Evolutionary conservation across 2,329 filamentous ascomycete genomes (phyloP).

Genomic region (Spiromastix sp.): DNA sequence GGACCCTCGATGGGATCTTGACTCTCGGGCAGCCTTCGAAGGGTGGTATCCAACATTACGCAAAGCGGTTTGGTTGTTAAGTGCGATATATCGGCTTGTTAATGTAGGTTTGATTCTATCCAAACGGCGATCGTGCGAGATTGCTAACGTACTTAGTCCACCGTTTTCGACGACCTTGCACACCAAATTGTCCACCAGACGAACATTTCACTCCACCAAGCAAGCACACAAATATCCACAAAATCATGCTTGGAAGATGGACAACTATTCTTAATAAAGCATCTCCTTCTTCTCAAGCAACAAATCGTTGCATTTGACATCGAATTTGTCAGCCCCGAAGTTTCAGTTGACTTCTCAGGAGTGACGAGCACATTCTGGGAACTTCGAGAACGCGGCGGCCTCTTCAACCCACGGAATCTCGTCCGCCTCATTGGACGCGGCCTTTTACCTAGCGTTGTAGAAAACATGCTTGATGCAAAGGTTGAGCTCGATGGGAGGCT

Average conservation of each 20-base stretch:
- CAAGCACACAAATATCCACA: slow-evolving; percentile 59
- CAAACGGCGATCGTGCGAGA: neutral
- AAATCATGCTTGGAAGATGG: slow-evolving; percentile 57
- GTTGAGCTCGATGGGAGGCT: slow-evolving; percentile 55
- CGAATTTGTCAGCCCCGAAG: slow-evolving; percentile 57
- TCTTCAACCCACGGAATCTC: slow-evolving; percentile 56
- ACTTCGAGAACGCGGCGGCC: slow-evolving; percentile 51
- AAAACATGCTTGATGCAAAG: slow-evolving; percentile 63
- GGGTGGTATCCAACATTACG: slow-evolving; percentile 58
- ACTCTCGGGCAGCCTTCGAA: slow-evolving; percentile 46
- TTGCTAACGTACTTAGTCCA: slow-evolving; percentile 37
- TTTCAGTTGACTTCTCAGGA: slow-evolving; percentile 56
- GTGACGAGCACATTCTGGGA: slow-evolving; percentile 58
- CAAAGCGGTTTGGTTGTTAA: slow-evolving; percentile 59
- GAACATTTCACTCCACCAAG: slow-evolving; percentile 69
- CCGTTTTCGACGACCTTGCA: slow-evolving; percentile 60
- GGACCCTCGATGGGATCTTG: slow-evolving; percentile 42
- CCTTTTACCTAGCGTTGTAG: slow-evolving; percentile 54
- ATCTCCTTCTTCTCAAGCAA: slow-evolving; percentile 89
- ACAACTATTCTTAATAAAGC: slow-evolving; percentile 88
- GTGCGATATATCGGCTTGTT: slow-evolving; percentile 58
- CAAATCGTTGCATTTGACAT: slow-evolving; percentile 95
- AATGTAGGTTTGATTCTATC: slow-evolving; percentile 40
- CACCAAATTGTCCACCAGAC: slow-evolving; percentile 84
- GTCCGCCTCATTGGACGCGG: slow-evolving; percentile 48